A percentile compares a stretch with the other conserved stretches of the same genome.
Evolutionary conservation across 148 eudicot genomes (phyloP).

Genomic region (Camellia lanceoleosa): DNA sequence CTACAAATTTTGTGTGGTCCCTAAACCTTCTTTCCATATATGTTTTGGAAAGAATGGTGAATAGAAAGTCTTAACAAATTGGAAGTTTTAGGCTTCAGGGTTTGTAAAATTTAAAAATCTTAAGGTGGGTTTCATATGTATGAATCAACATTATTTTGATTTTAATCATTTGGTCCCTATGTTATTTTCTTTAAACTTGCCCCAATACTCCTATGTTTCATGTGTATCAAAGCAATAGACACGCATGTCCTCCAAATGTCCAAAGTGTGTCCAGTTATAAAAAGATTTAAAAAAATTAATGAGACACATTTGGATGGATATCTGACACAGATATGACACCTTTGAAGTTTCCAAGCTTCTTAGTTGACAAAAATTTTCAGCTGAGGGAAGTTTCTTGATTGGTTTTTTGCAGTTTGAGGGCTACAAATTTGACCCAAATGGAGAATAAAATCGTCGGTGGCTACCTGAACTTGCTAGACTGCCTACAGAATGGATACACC

Average conservation of each 20-base stretch:
- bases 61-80: too few relatives aligned
- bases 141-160: neutral
- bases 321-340: neutral
- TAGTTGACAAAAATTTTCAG: neutral
- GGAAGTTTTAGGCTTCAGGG: neutral
- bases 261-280: neutral
- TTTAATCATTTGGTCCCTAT: neutral
- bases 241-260: neutral
- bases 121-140: neutral
- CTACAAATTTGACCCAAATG: conserved; percentile 89
- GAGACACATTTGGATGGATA: neutral
- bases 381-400: neutral
- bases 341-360: neutral
- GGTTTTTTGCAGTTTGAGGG: conserved; percentile 69
- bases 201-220: neutral
- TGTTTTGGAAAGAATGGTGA: neutral
- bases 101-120: neutral
- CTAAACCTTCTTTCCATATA: too few relatives aligned
- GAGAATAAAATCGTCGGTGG: conserved; percentile 94
- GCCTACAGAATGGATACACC: conserved; percentile 98
- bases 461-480: conserved; percentile 93
- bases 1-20: neutral
- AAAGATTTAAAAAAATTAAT: too few relatives aligned
- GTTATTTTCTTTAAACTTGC: neutral
- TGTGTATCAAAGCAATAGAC: neutral